These are phyloP conservation scores for Crithidia bombi DNA, from an alignment of 208 protist species.

Conservation along the genomic window DNA sequence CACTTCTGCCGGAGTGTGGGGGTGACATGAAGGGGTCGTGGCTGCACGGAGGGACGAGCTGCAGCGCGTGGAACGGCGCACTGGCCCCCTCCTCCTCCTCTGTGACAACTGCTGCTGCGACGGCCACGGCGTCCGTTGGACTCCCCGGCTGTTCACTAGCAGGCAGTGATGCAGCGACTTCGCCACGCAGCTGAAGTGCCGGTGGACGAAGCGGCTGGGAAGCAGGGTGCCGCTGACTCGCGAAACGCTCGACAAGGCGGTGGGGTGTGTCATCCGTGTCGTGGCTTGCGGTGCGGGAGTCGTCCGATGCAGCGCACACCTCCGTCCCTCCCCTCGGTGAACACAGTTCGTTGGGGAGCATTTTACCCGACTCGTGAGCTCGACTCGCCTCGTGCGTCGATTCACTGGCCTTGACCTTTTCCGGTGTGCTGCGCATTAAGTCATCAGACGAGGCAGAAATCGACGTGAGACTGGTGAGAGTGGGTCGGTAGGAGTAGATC, in stretches of 20 bases:
- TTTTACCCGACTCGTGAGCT: not conserved
- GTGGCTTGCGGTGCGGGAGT: not conserved
- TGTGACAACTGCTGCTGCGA: not conserved
- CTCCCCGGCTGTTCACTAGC: not conserved
- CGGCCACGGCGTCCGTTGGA: not conserved
- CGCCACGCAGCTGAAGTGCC: not conserved
- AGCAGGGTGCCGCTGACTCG: not conserved
- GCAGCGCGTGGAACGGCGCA: conserved; percentile 29
- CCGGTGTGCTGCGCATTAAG: not conserved
- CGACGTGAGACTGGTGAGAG: not conserved
- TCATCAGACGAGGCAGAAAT: not conserved
- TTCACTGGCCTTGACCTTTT: not conserved
- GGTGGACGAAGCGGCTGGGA: not conserved
- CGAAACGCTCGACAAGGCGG: not conserved
- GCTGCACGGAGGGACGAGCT: conserved; percentile 4
- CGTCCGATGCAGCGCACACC: not conserved
- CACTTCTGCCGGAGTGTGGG: conserved; percentile 11
- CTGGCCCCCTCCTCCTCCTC: no score
- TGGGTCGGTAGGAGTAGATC: conserved; percentile 17
- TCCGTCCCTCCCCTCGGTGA: conserved; percentile 31
- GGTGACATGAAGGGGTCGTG: conserved; percentile 10
- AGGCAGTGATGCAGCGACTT: not conserved
- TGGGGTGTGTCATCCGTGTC: not conserved
- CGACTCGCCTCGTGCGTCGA: not conserved
- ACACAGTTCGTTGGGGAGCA: conserved; percentile 26